Evolutionary conservation across 2,329 filamentous ascomycete species (phyloP).

Genomic region (Chalara sp.): DNA sequence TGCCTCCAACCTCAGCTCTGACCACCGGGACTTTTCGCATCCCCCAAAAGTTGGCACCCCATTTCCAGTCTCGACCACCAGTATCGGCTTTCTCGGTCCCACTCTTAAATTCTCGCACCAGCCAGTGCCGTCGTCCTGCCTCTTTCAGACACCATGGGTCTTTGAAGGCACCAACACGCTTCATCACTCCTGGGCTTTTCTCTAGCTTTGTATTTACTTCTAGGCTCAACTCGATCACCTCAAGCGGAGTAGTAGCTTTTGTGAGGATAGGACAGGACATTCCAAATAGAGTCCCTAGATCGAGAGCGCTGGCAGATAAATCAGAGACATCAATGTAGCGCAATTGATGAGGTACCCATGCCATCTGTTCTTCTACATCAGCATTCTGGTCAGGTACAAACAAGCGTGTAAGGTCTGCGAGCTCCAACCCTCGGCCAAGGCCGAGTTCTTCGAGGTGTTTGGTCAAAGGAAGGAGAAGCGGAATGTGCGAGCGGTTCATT

Average conservation of each 20-base stretch:
- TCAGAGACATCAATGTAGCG: conserved; percentile 74
- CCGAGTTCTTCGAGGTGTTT: conserved; percentile 73
- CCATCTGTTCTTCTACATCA: conserved; percentile 28
- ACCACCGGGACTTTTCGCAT: conserved; percentile 63
- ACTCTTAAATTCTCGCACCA: conserved; percentile 43
- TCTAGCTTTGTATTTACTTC: conserved; percentile 60
- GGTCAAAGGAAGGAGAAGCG: conserved; percentile 55
- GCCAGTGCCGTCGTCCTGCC: conserved; percentile 55
- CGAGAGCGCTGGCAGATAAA: conserved; percentile 53
- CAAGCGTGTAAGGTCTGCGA: conserved; percentile 46
- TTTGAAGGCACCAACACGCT: conserved; percentile 33
- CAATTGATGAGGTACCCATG: conserved; percentile 52
- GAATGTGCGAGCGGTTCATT: conserved; percentile 59
- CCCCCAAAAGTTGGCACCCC: conserved; percentile 78
- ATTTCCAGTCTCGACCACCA: conserved; percentile 66
- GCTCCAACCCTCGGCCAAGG: conserved; percentile 59
- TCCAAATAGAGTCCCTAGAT: conserved; percentile 46
- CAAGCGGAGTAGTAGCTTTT: conserved; percentile 56
- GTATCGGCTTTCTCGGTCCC: conserved; percentile 36
- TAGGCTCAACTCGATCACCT: conserved; percentile 69
- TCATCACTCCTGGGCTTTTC: conserved; percentile 33
- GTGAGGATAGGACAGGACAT: conserved; percentile 50
- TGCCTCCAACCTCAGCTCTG: conserved; percentile 47
- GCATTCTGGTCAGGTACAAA: conserved; percentile 20
- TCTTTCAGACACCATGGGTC: conserved; percentile 61